These are phyloP conservation scores for Backusella liffmaniae DNA, from an alignment of 192 early-diverging fungal species.

Conservation along the genomic window DNA sequence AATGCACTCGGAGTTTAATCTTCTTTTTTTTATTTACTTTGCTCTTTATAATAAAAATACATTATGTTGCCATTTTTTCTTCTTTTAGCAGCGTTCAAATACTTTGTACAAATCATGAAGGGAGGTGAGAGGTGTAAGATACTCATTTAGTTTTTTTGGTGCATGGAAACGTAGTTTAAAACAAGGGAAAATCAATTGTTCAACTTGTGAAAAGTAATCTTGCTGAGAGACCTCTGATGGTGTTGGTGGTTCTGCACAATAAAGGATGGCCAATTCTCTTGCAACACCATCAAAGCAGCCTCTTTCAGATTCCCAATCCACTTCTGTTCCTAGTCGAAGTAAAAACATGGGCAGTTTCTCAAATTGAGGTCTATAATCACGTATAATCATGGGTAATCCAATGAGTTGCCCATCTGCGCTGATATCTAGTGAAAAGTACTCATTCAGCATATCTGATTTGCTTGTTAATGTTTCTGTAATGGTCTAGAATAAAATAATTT, in stretches of 20 bases:
- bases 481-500: conserved; percentile 28
- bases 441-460: conserved; percentile 77
- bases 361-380: conserved; percentile 79
- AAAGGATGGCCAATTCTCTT: conserved; percentile 69
- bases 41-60: background rate
- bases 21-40: background rate
- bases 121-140: conserved; percentile 74
- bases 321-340: conserved; percentile 73
- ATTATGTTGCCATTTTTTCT: background rate
- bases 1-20: conserved; percentile 19
- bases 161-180: conserved; percentile 75
- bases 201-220: conserved; percentile 60
- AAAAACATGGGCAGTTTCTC: conserved; percentile 86
- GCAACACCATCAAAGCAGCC: conserved; percentile 78
- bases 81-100: conserved; percentile 90
- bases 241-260: conserved; percentile 45
- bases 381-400: conserved; percentile 78
- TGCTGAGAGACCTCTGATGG: conserved; percentile 14
- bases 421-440: conserved; percentile 85
- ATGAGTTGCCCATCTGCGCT: conserved; percentile 60
- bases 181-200: conserved; percentile 83
- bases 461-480: conserved; percentile 49
- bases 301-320: conserved; percentile 85
- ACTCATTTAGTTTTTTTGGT: conserved; percentile 51
- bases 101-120: conserved; percentile 91